Evolutionary conservation across 768 basidiomycete species (phyloP).

Genomic region (Hygrocybe punicea): DNA sequence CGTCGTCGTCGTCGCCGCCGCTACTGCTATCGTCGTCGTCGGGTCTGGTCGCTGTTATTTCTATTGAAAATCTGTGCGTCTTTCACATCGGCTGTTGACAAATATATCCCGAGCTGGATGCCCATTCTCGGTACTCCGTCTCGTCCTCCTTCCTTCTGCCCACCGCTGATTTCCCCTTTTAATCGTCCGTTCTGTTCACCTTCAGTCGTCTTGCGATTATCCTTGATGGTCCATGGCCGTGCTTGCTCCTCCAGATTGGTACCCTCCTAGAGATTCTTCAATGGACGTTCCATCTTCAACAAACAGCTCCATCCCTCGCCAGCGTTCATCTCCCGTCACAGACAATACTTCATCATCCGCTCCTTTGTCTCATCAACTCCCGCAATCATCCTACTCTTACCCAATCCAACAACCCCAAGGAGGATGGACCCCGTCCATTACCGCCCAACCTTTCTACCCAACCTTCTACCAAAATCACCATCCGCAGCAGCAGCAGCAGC

Average conservation of each 20-base stretch:
- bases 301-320: constrained; percentile 43
- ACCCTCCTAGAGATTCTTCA: constrained; percentile 55
- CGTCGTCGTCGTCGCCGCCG: too few relatives aligned
- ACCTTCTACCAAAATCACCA: constrained; percentile 72
- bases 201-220: background rate
- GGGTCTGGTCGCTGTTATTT: background rate
- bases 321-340: constrained; percentile 59
- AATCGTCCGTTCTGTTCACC: background rate
- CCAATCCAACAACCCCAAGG: constrained; percentile 68
- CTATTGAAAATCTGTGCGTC: background rate
- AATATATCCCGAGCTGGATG: background rate
- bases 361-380: constrained; percentile 27
- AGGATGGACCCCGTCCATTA: constrained; percentile 64
- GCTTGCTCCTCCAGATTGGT: constrained; percentile 76
- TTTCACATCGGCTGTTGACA: background rate
- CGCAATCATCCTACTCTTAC: constrained; percentile 55
- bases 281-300: constrained; percentile 51
- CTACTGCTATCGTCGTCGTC: background rate
- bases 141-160: background rate
- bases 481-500: constrained; percentile 46
- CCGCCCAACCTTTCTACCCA: constrained; percentile 72
- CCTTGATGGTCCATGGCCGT: constrained; percentile 61
- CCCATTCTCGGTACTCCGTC: constrained; percentile 1
- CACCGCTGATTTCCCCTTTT: background rate
- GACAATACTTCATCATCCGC: constrained; percentile 40